These are phyloP conservation scores for Geranium incanum DNA, from an alignment of 441 rosid genomes.

Conservation along the genomic window DNA sequence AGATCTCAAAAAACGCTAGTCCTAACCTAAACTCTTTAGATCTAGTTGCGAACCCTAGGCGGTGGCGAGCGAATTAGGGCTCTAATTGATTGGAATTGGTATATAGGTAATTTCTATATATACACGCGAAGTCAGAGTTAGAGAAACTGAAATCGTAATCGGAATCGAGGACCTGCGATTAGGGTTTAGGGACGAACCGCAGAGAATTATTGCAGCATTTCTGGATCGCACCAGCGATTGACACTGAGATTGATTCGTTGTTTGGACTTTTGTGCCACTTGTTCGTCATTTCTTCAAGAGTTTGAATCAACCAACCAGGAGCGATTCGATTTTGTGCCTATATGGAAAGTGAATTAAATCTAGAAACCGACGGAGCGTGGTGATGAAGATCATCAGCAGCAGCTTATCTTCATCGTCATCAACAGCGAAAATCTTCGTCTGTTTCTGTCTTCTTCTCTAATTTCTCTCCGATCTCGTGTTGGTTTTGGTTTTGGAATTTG, in stretches of 20 bases:
- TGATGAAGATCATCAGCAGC: not conserved
- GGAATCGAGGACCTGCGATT: not conserved
- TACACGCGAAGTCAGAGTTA: not conserved
- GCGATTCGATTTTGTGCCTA: not conserved
- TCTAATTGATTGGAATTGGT: not conserved
- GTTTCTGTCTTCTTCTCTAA: not conserved
- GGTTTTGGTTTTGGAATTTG: not conserved
- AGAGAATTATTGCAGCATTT: not conserved
- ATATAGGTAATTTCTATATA: not conserved
- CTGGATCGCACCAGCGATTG: conserved; percentile 3
- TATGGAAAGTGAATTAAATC: conserved; percentile 4
- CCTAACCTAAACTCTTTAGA: not conserved
- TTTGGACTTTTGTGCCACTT: not conserved
- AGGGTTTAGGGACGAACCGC: conserved; percentile 1
- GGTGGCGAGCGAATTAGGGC: not conserved
- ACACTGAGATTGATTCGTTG: not conserved
- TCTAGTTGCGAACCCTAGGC: not conserved
- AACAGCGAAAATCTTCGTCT: not conserved
- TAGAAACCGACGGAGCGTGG: not conserved
- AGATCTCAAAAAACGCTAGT: not conserved
- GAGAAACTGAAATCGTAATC: not conserved
- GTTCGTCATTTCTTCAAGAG: conserved; percentile 1
- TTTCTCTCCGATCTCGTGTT: not conserved
- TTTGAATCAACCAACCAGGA: conserved; percentile 6
- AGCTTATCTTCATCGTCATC: not conserved